Evolutionary conservation across 2,329 filamentous ascomycete species (phyloP), one percentile per base, ranked within the genome.

Genomic region (Fusarium sp.): DNA sequence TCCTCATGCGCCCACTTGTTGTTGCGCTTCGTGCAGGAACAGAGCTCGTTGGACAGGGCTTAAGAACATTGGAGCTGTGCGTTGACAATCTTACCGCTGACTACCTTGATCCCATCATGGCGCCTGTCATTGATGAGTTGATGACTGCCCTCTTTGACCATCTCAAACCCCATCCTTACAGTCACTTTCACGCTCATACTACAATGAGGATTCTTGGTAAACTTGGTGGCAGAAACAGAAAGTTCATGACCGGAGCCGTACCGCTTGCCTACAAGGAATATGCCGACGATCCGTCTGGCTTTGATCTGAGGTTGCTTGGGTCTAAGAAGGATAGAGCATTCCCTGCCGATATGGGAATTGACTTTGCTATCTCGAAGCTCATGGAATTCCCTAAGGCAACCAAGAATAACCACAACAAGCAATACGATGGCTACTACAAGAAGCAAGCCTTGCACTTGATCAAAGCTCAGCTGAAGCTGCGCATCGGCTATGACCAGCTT

Each of bases 121-220:
- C 95, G 4, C 97, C 96, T 0, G 97, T 98, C 27, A 98, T 99
- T 79, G 95, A 99, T 75, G 96, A 99, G 77, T 85, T 99, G 46
- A 99, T 99, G 96, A 96, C 94, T 48, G 95, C 95, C 2, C 85
- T 99, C 2, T 99, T 97, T 86, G 94, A 98, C 69, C 97, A 99
- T 79, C 86, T 99, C 44, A 92, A 92, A 74, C 97, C 96, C 10
- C 91, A 94, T 68, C 96, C 96, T 0, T 97, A 99, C 79, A 97
- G 92, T 75, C 97, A 99, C 79, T 97, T 98, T 80, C 95, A 98
- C 77, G 93, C 97, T 1, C 96, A 99, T 78, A 98, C 96, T 0
- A 98, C 96, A 0, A 97, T 99, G 91, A 87, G 96, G 47, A 99
- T 99, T 61, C 86, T 99, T 3, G 96, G 96, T 16, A 99, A 99